Conservation (phyloP, 345 rosid species). For the Angophora floribunda region DNA sequence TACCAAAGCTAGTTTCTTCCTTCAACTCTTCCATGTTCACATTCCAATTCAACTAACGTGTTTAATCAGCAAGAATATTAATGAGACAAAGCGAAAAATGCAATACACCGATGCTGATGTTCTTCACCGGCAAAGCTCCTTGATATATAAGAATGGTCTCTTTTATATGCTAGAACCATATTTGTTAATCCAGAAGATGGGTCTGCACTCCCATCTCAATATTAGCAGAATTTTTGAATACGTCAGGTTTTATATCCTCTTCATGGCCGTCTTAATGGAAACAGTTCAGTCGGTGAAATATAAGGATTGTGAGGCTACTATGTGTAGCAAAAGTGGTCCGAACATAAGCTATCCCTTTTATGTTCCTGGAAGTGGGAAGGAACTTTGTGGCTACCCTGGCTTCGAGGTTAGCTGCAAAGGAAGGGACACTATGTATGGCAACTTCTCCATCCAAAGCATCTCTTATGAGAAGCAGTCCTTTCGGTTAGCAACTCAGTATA, state of each 20-base stretch:
- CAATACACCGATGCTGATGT: neutral
- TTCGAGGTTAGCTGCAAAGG: rapidly evolving
- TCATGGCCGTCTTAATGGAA: neutral
- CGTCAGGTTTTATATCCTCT: neutral
- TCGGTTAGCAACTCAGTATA: rapidly evolving
- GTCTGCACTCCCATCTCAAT: neutral
- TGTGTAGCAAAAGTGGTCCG: neutral
- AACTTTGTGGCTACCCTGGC: neutral
- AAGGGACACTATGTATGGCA: neutral
- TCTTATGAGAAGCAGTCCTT: neutral
- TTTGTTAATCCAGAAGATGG: neutral
- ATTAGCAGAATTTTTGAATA: neutral
- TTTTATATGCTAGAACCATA: neutral
- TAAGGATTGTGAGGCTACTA: neutral
- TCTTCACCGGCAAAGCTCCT: neutral
- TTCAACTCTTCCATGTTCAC: neutral
- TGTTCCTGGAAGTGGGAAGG: neutral
- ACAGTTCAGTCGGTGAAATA: neutral
- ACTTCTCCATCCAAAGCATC: neutral
- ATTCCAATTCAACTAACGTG: neutral
- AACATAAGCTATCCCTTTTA: neutral
- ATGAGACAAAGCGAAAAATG: neutral
- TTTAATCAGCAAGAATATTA: neutral
- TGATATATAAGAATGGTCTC: rapidly evolving
- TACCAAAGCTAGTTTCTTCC: neutral